These are phyloP conservation scores for Eucalyptus curtisii DNA, from an alignment of 345 rosid genomes.

Conservation along the genomic window DNA sequence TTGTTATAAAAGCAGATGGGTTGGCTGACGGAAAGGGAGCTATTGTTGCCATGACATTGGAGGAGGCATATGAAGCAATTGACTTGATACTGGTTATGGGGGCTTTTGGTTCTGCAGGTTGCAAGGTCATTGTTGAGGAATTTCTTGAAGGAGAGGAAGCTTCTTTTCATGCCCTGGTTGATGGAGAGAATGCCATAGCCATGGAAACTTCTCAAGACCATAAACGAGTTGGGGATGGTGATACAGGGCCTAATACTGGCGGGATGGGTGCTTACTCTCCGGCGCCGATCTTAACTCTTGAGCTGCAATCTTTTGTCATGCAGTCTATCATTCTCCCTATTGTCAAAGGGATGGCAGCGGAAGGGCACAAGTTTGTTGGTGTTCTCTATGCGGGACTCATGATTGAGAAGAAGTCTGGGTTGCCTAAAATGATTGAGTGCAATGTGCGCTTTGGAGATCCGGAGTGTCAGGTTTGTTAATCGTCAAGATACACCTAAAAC, in stretches of 20 bases:
- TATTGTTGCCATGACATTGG: conserved; percentile 63
- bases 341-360: conserved; percentile 81
- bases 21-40: conserved; percentile 98
- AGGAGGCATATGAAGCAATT: conserved; percentile 80
- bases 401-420: conserved; percentile 91
- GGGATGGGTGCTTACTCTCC: conserved; percentile 98
- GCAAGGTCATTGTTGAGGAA: conserved; percentile 65
- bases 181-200: conserved; percentile 87
- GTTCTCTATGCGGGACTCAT: conserved; percentile 88
- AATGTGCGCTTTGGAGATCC: conserved; percentile 99
- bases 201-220: conserved; percentile 94
- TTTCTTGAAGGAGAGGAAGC: conserved; percentile 94
- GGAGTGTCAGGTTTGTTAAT: conserved; percentile 72
- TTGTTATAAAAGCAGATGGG: conserved; percentile 89
- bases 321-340: conserved; percentile 74
- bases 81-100: conserved; percentile 73
- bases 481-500: background rate
- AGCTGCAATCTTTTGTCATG: conserved; percentile 67
- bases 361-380: conserved; percentile 84
- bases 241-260: conserved; percentile 90
- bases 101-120: conserved; percentile 80
- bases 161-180: conserved; percentile 84
- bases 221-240: conserved; percentile 95
- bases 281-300: conserved; percentile 63
- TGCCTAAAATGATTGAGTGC: conserved; percentile 89